Evolutionary conservation across 2,329 filamentous ascomycete species (phyloP), one percentile per base, ranked within the genome.

Genomic region (Apiospora rasikravindrae): DNA sequence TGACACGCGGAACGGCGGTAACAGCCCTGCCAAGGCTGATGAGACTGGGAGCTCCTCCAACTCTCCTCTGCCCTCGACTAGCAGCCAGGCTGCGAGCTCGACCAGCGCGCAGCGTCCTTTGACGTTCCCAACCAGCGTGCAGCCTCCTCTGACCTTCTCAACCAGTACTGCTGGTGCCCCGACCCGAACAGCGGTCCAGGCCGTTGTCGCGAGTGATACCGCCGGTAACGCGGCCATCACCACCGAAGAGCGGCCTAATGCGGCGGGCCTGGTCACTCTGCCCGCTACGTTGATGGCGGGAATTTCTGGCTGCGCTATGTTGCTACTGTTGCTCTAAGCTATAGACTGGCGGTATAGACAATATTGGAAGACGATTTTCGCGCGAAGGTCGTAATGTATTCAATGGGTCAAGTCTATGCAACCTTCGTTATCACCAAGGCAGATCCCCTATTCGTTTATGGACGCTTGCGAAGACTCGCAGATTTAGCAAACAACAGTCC

Each of bases 101-200:
- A 67, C 42, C 42, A 67, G 37, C 19, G 40, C 47, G 66, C 66
- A 68, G 66, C 66, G 16, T 29, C 24, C 66, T 45, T 11, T 47
- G 66, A 47, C 66, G 4, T 67, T 67, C 40, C 11, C 64, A 14
- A 67, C 42, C 24, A 67, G 22, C 16, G 40, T 67, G 66, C 66
- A 67, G 66, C 66, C 40, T 45, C n/a, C 66, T 45, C n/a, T 47
- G 66, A 47, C 66, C 14, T 68, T 68, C 40, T n/a, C 66, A 22
- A 68, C 66, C 44, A 47, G 44, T 26, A 26, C n/a, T 29, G 22
- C 66, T 68, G 26, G 24, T 45, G 40, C 44, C 66, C 19, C 66
- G 14, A 47, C 66, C n/a, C 22, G 24, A 19, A 68, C 57, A 14
- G 57, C 44, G 14, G 40, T 68, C 24, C n/a, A 29, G 10, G 66